Evolutionary conservation across 306 rosid genomes (phyloP).

Genomic region (Prunus fruticosa): DNA sequence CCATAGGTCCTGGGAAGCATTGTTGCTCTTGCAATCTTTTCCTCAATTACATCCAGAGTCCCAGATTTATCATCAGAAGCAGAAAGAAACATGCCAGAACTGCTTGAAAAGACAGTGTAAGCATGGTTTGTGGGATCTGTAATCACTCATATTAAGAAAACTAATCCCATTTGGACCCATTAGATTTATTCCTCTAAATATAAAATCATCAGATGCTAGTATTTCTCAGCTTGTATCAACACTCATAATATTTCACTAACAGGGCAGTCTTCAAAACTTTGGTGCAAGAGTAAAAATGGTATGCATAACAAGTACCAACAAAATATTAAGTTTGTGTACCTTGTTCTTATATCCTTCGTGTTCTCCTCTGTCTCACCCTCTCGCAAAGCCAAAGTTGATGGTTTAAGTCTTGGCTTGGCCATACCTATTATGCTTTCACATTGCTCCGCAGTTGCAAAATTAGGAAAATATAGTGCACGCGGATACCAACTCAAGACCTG

Average conservation of each 20-base stretch:
- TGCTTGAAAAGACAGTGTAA: conserved; percentile 29
- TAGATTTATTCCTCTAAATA: background rate
- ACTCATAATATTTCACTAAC: background rate
- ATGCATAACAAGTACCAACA: background rate
- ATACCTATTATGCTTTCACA: conserved; percentile 54
- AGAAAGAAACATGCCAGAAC: conserved; percentile 73
- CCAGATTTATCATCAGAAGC: conserved; percentile 70
- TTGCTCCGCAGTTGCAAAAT: conserved; percentile 78
- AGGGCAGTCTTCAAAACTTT: background rate
- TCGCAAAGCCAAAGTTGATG: conserved; percentile 67
- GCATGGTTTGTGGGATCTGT: background rate
- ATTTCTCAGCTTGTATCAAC: background rate
- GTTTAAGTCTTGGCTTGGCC: conserved; percentile 56
- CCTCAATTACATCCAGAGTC: conserved; percentile 61
- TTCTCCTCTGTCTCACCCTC: conserved; percentile 62
- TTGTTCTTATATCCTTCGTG: conserved; percentile 73
- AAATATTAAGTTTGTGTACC: conserved; percentile 37
- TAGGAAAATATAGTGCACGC: conserved; percentile 76
- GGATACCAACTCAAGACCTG: conserved; percentile 93
- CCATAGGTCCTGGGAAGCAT: conserved; percentile 77
- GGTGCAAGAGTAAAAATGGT: background rate
- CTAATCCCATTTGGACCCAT: background rate
- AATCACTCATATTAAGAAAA: background rate
- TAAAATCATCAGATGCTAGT: background rate
- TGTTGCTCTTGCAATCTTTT: conserved; percentile 81